Percentiles rank a stretch among this genome's conserved stretches.
Evolutionary conservation across 78 protist species (phyloP).

Genomic region (Corallochytrium limacisporum): DNA sequence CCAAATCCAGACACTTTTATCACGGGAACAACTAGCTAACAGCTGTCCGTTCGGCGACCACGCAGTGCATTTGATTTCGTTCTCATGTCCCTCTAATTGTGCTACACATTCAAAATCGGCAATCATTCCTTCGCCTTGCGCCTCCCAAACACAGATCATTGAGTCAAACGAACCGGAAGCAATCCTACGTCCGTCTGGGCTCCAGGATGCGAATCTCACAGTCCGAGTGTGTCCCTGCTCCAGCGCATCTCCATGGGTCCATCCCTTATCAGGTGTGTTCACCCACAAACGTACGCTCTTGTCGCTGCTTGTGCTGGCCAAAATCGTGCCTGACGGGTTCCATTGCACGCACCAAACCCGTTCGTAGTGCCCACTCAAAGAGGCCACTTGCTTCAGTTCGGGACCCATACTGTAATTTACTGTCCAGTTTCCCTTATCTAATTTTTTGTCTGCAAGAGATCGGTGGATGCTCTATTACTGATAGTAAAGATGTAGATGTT

Average conservation of each 20-base stretch:
- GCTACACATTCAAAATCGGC: slow-evolving; percentile 5
- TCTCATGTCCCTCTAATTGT: slow-evolving; percentile 81
- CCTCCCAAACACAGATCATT: slow-evolving; percentile 44
- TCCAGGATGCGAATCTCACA: slow-evolving; percentile 58
- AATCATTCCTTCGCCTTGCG: background rate
- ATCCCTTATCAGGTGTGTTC: background rate
- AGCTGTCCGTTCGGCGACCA: slow-evolving; percentile 54
- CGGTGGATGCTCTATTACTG: no score
- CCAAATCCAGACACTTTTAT: slow-evolving; percentile 91
- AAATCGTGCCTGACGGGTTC: no score
- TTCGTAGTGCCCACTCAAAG: no score
- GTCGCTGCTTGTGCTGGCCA: no score
- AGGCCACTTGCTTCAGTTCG: no score
- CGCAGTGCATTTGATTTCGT: slow-evolving; percentile 78
- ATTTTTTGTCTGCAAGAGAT: no score
- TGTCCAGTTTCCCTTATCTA: no score
- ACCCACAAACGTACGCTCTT: slow-evolving; percentile 55
- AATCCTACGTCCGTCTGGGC: slow-evolving; percentile 45
- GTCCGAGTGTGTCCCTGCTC: slow-evolving; percentile 56
- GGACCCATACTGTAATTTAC: no score
- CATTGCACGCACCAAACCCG: no score
- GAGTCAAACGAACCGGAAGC: slow-evolving; percentile 70
- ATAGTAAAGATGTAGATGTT: no score
- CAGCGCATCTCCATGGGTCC: background rate
- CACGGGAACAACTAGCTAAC: slow-evolving; percentile 89